A percentile compares a stretch with the other conserved stretches of the same genome.
phyloP scores from a whole-genome alignment of 495 filamentous ascomycete genomes.

The Filosporella fistucella region DNA sequence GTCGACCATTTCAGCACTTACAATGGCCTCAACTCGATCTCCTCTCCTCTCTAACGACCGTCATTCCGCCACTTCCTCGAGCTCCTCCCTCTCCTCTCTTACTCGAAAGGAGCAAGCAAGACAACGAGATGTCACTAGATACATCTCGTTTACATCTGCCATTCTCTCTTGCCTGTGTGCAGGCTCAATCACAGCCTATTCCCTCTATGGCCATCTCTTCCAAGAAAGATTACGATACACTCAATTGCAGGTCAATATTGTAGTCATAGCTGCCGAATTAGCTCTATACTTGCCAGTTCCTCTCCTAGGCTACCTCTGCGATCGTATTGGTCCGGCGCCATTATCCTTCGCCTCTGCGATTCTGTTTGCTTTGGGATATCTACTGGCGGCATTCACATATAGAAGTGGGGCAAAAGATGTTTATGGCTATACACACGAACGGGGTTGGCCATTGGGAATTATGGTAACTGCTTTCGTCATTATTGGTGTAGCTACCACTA shows the following conservation, averaged over 20 bases:
- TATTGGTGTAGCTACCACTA: constrained; percentile 76
- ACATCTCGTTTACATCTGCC: constrained; percentile 21
- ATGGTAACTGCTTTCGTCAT: constrained; percentile 82
- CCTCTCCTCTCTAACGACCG: constrained; percentile 19
- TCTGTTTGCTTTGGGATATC: constrained; percentile 76
- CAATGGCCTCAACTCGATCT: constrained; percentile 19
- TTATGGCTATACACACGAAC: constrained; percentile 29
- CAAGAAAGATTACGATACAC: constrained; percentile 78
- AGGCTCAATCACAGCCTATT: constrained; percentile 82
- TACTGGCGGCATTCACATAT: constrained; percentile 78
- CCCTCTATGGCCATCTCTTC: constrained; percentile 85
- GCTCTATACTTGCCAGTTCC: constrained; percentile 87
- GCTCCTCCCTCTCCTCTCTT: constrained; percentile 7
- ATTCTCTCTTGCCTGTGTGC: constrained; percentile 58
- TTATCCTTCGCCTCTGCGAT: constrained; percentile 66
- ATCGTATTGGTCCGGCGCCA: constrained; percentile 74
- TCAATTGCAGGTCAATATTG: constrained; percentile 85
- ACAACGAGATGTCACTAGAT: constrained; percentile 17
- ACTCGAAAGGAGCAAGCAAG: constrained; percentile 5
- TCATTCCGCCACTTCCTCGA: constrained; percentile 11
- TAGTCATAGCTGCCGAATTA: constrained; percentile 78
- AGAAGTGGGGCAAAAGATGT: constrained; percentile 41
- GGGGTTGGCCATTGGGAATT: constrained; percentile 66
- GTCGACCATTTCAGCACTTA: neutral
- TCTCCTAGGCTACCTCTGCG: constrained; percentile 84